These are phyloP conservation scores for Lachnellula hyalina DNA, from an alignment of 2,329 filamentous ascomycete species.

Conservation along the genomic window DNA sequence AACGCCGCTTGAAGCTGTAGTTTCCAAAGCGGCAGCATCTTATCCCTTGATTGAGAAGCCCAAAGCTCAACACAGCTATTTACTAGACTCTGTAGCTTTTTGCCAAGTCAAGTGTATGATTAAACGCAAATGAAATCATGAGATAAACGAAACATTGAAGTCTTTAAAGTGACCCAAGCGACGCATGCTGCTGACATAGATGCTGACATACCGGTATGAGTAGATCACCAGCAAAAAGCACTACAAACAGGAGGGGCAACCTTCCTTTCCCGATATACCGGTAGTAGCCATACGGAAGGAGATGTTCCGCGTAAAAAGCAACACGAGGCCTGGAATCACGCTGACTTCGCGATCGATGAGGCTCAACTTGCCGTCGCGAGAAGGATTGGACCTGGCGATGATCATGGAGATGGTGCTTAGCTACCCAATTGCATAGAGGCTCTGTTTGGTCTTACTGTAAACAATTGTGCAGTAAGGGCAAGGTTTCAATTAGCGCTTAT, in stretches of 20 bases:
- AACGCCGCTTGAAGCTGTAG: no score
- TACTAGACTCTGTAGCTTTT: no score
- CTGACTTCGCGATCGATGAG: neutral
- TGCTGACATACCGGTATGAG: neutral
- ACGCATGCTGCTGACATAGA: neutral
- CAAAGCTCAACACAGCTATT: no score
- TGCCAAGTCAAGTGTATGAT: no score
- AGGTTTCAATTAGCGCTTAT: slow-evolving; percentile 21
- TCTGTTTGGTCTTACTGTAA: neutral
- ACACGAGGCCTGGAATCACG: neutral
- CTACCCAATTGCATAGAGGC: slow-evolving; percentile 12
- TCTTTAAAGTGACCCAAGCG: neutral
- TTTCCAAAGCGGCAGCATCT: no score
- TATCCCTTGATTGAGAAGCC: no score
- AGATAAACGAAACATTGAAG: neutral
- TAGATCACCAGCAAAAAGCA: slow-evolving; percentile 2
- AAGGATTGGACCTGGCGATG: neutral
- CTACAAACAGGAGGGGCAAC: neutral
- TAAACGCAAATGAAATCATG: slow-evolving; percentile 4
- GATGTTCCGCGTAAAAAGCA: slow-evolving; percentile 1
- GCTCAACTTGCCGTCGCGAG: neutral
- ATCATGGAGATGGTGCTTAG: slow-evolving; percentile 3
- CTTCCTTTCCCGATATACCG: slow-evolving; percentile 3
- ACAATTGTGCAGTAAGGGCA: slow-evolving; percentile 8
- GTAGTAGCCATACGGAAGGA: slow-evolving; percentile 2